A percentile compares a stretch with the other conserved stretches of the same genome.
Conservation (phyloP, 371 early-diverging fungal genomes). For the Smittium mucronatum region DNA sequence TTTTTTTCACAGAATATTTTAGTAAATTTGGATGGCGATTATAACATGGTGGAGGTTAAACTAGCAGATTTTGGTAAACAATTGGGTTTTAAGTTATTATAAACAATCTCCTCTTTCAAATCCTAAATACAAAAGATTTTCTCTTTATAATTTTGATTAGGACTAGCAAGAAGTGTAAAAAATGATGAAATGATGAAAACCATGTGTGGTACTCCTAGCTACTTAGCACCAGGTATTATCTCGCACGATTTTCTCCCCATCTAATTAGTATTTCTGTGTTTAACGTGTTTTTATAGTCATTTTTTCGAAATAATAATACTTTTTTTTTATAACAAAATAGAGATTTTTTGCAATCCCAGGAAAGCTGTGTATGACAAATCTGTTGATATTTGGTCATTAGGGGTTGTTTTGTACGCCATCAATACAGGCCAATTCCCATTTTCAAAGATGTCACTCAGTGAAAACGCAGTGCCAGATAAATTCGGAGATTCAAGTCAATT, state of each 20-base stretch:
- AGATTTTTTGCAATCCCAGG: slow-evolving; percentile 40
- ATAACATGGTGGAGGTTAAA: slow-evolving; percentile 4
- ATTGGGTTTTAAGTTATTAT: background rate
- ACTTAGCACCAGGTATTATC: slow-evolving; percentile 78
- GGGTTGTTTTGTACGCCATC: slow-evolving; percentile 81
- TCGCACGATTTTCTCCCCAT: background rate
- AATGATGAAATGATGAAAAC: slow-evolving; percentile 58
- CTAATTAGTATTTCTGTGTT: background rate
- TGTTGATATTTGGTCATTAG: slow-evolving; percentile 95
- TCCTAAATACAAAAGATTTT: background rate
- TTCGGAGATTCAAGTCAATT: slow-evolving; percentile 19
- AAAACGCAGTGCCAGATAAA: slow-evolving; percentile 13
- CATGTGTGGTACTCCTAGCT: slow-evolving; percentile 91
- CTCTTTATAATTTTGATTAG: slow-evolving; percentile 16
- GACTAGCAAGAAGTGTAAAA: slow-evolving; percentile 29
- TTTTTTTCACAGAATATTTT: slow-evolving; percentile 21
- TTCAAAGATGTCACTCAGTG: slow-evolving; percentile 18
- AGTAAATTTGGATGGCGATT: slow-evolving; percentile 16
- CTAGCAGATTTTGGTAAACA: slow-evolving; percentile 14
- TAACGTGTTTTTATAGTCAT: no score
- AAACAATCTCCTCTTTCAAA: background rate
- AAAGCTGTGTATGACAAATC: slow-evolving; percentile 55
- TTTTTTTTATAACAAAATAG: no score
- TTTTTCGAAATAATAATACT: background rate
- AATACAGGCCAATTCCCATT: slow-evolving; percentile 78